Percentiles rank a stretch among this genome's conserved stretches.
phyloP scores from a whole-genome alignment of 192 early-diverging fungal genomes.

The Neocallimastix lanati region DNA sequence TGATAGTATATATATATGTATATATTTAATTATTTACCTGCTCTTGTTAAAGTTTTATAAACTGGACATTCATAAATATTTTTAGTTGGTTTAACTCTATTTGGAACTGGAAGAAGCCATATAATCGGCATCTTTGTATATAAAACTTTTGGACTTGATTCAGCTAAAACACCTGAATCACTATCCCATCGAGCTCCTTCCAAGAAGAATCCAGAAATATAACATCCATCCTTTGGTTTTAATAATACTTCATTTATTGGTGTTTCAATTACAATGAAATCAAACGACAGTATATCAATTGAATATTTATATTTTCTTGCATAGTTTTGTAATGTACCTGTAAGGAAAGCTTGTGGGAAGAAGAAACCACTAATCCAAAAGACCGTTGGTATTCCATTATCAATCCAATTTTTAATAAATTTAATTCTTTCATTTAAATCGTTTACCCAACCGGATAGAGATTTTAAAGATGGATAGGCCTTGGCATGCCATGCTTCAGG shows the following conservation, averaged over 20 bases:
- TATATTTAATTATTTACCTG: slow-evolving; percentile 17
- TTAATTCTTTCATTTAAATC: slow-evolving; percentile 26
- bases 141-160: slow-evolving; percentile 32
- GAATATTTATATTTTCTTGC: slow-evolving; percentile 34
- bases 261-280: slow-evolving; percentile 26
- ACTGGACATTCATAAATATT: slow-evolving; percentile 22
- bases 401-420: slow-evolving; percentile 37
- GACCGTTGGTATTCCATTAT: slow-evolving; percentile 25
- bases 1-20: not conserved
- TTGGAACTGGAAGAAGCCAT: slow-evolving; percentile 33
- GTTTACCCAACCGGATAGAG: slow-evolving; percentile 25
- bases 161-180: slow-evolving; percentile 13
- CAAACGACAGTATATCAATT: slow-evolving; percentile 30
- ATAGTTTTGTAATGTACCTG: slow-evolving; percentile 39
- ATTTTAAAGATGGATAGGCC: slow-evolving; percentile 35
- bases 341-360: slow-evolving; percentile 41
- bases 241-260: not conserved
- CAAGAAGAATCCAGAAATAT: slow-evolving; percentile 32
- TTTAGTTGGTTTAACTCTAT: slow-evolving; percentile 17
- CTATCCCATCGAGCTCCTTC: slow-evolving; percentile 41
- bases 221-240: slow-evolving; percentile 40
- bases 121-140: slow-evolving; percentile 40
- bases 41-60: slow-evolving; percentile 36
- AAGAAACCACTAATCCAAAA: slow-evolving; percentile 45
- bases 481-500: slow-evolving; percentile 26